phyloP scores from a whole-genome alignment of 1,284 basidiomycete genomes.

The Tylopilus sp. region DNA sequence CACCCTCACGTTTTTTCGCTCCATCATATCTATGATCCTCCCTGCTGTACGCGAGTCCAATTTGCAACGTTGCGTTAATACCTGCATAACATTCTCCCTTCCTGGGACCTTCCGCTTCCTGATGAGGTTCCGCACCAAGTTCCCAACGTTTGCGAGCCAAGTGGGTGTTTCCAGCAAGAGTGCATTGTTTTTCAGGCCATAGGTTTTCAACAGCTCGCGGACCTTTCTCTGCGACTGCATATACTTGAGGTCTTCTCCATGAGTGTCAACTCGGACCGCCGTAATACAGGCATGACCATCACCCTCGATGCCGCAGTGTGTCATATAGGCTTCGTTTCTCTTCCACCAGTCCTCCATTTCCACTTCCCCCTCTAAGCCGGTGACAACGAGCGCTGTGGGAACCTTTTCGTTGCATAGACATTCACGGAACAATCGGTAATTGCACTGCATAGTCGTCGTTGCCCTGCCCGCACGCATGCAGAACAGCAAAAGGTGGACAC shows the following conservation, averaged over 20 bases:
- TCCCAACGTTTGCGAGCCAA: constrained; percentile 21
- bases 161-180: constrained; percentile 15
- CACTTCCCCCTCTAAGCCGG: constrained; percentile 36
- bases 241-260: constrained; percentile 25
- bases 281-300: constrained; percentile 40
- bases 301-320: constrained; percentile 31
- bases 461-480: constrained; percentile 38
- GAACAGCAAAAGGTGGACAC: constrained; percentile 39
- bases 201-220: constrained; percentile 19
- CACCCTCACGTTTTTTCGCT: constrained; percentile 11
- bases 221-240: constrained; percentile 20
- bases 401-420: constrained; percentile 34
- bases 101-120: constrained; percentile 12
- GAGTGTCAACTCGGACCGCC: constrained; percentile 27
- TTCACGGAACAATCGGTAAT: constrained; percentile 37
- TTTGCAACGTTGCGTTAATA: constrained; percentile 28
- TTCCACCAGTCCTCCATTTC: constrained; percentile 41
- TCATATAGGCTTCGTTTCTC: constrained; percentile 32
- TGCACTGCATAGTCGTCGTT: constrained; percentile 32
- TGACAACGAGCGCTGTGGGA: constrained; percentile 39
- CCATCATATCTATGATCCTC: constrained; percentile 26
- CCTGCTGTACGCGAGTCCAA: constrained; percentile 27
- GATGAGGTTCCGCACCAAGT: constrained; percentile 21
- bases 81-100: constrained; percentile 21
- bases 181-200: constrained; percentile 14